Evolutionary conservation across 163 green algal species (phyloP).

Genomic region (Chlamydomonas reinhardtii): DNA sequence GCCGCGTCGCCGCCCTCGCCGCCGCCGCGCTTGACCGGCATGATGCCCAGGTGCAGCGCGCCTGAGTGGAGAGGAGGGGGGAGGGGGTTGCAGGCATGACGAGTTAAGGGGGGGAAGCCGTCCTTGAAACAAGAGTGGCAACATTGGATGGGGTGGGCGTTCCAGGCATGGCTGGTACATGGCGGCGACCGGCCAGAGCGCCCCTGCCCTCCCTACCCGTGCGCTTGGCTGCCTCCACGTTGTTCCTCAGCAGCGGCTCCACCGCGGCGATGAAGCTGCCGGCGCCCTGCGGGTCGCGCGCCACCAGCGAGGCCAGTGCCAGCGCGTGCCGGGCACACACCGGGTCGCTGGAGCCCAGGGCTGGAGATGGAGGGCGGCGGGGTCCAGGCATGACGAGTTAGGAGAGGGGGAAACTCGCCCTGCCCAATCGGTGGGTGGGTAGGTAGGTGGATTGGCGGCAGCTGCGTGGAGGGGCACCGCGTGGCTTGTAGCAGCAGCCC

Average conservation of each 20-base stretch:
- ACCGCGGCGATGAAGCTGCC: constrained; percentile 41
- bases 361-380: not conserved
- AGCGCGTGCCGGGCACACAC: constrained; percentile 82
- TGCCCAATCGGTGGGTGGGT: no score
- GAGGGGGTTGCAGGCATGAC: no score
- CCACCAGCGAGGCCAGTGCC: constrained; percentile 72
- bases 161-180: no score
- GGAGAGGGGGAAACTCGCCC: no score
- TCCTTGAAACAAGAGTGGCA: no score
- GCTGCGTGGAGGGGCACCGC: no score
- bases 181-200: no score
- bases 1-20: not conserved
- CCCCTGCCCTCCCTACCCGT: constrained; percentile 32
- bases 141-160: no score
- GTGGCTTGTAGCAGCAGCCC: no score
- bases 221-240: constrained; percentile 46
- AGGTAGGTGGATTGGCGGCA: no score
- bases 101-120: not conserved
- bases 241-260: constrained; percentile 40
- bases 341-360: constrained; percentile 69
- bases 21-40: constrained; percentile 21
- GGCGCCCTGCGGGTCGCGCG: constrained; percentile 40
- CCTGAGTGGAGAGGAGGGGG: constrained; percentile 17
- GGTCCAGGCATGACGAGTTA: no score
- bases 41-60: constrained; percentile 34